Conservation (phyloP, 768 basidiomycete species). For the Pholiota conissans region DNA sequence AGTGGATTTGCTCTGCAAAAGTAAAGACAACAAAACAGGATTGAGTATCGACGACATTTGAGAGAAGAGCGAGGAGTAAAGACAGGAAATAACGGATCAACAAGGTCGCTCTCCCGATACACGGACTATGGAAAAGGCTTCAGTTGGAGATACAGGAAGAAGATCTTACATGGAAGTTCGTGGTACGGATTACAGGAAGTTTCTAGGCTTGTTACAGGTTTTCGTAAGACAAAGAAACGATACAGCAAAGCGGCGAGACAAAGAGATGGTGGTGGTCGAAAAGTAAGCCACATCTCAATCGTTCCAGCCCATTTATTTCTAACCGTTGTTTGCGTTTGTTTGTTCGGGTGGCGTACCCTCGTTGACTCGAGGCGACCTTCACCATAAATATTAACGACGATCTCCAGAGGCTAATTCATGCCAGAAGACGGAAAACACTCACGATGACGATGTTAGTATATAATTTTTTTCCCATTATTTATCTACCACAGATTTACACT, state of each 20-base stretch:
- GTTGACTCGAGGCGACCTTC: no score
- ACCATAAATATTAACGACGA: no score
- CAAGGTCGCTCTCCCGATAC: constrained; percentile 10
- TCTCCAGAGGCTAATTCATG: no score
- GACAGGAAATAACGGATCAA: constrained; percentile 17
- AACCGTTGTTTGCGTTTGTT: constrained; percentile 17
- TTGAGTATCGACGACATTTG: constrained; percentile 45
- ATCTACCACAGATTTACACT: no score
- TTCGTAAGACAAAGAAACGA: constrained; percentile 11
- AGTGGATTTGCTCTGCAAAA: constrained; percentile 33
- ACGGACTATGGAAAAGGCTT: constrained; percentile 23
- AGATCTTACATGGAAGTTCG: constrained; percentile 34
- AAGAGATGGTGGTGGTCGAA: constrained; percentile 8
- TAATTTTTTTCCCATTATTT: no score
- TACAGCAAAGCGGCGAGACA: constrained; percentile 14
- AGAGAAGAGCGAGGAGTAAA: constrained; percentile 21
- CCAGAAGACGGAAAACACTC: no score
- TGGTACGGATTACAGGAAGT: constrained; percentile 24
- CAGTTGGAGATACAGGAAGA: constrained; percentile 27
- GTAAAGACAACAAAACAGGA: constrained; percentile 34
- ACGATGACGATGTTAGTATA: no score
- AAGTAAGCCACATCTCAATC: constrained; percentile 6
- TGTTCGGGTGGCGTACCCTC: no score
- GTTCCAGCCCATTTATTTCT: constrained; percentile 1
- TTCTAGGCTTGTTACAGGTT: constrained; percentile 14